These are phyloP conservation scores for Mallotus japonicus DNA, from an alignment of 441 rosid species.

Conservation along the genomic window DNA sequence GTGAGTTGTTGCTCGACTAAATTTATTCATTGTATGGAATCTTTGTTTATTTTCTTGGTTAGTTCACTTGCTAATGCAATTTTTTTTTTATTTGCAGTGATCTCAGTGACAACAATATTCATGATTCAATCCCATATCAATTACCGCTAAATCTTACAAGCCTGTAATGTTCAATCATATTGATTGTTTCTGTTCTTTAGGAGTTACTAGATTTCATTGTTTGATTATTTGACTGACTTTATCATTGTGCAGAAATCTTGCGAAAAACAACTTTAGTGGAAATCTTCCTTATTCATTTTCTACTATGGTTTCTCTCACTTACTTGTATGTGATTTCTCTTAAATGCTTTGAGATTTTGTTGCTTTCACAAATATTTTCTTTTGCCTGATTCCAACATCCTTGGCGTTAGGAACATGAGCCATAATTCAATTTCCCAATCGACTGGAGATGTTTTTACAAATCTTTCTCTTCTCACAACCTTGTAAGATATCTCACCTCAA, in stretches of 20 bases:
- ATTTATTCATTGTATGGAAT: slow-evolving; percentile 11
- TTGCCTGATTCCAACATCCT: slow-evolving; percentile 20
- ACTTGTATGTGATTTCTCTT: slow-evolving; percentile 57
- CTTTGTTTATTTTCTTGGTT: slow-evolving; percentile 14
- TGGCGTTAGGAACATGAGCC: slow-evolving; percentile 74
- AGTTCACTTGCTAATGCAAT: slow-evolving; percentile 22
- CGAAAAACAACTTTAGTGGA: slow-evolving; percentile 75
- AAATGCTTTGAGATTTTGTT: slow-evolving; percentile 24
- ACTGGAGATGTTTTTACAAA: slow-evolving; percentile 67
- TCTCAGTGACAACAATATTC: slow-evolving; percentile 78
- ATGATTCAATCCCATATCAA: slow-evolving; percentile 84
- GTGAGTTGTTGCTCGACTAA: slow-evolving; percentile 38
- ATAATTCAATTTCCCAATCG: slow-evolving; percentile 69
- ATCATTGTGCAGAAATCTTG: slow-evolving; percentile 70
- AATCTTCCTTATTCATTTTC: slow-evolving; percentile 89
- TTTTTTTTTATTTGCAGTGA: slow-evolving; percentile 49
- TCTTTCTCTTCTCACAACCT: slow-evolving; percentile 48
- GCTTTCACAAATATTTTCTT: slow-evolving; percentile 4
- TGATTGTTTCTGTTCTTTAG: slow-evolving; percentile 10
- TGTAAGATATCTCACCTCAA: slow-evolving; percentile 51
- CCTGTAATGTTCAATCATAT: slow-evolving; percentile 54
- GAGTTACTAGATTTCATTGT: slow-evolving; percentile 11
- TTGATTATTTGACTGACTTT: slow-evolving; percentile 2
- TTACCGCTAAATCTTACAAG: slow-evolving; percentile 91
- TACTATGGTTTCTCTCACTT: slow-evolving; percentile 63